These are phyloP conservation scores for Aureobasidium lini DNA, from an alignment of 2,329 filamentous ascomycete genomes.

Conservation along the genomic window DNA sequence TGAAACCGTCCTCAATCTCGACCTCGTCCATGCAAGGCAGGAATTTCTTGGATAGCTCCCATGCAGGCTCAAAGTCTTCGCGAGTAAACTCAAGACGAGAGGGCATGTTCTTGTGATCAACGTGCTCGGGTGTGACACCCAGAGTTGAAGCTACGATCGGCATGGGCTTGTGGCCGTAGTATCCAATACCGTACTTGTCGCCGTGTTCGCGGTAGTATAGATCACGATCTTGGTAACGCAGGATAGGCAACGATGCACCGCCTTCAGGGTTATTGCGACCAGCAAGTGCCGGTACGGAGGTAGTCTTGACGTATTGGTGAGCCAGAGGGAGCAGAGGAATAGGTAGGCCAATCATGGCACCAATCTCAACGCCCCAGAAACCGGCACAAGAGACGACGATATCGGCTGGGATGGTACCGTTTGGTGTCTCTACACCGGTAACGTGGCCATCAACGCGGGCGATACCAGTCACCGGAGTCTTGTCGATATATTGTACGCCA, in stretches of 20 bases:
- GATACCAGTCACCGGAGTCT: conserved; percentile 52
- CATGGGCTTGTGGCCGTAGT: conserved; percentile 56
- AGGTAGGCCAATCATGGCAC: conserved; percentile 51
- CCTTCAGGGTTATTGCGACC: conserved; percentile 39
- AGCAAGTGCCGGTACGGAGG: conserved; percentile 39
- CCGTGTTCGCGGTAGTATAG: conserved; percentile 60
- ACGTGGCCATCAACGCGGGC: conserved; percentile 42
- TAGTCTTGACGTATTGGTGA: conserved; percentile 59
- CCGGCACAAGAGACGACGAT: conserved; percentile 57
- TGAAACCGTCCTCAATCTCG: conserved; percentile 54
- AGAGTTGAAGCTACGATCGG: conserved; percentile 50
- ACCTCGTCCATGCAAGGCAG: conserved; percentile 46
- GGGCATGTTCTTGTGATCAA: conserved; percentile 56
- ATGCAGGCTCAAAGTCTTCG: conserved; percentile 54
- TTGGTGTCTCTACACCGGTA: conserved; percentile 48
- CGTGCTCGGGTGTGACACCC: conserved; percentile 45
- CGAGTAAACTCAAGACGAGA: conserved; percentile 54
- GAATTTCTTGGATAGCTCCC: conserved; percentile 49
- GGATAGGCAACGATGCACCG: conserved; percentile 49
- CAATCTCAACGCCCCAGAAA: conserved; percentile 60
- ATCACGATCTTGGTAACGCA: conserved; percentile 56
- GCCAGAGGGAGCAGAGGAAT: conserved; percentile 55
- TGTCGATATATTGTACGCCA: conserved; percentile 52
- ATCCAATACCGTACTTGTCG: conserved; percentile 55
- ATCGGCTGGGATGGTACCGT: conserved; percentile 47